Percentiles rank a stretch among this genome's conserved stretches.
These are phyloP conservation scores for Geotrichum cucujoidarum DNA, from an alignment of 1,139 yeast species.

Conservation along the genomic window DNA sequence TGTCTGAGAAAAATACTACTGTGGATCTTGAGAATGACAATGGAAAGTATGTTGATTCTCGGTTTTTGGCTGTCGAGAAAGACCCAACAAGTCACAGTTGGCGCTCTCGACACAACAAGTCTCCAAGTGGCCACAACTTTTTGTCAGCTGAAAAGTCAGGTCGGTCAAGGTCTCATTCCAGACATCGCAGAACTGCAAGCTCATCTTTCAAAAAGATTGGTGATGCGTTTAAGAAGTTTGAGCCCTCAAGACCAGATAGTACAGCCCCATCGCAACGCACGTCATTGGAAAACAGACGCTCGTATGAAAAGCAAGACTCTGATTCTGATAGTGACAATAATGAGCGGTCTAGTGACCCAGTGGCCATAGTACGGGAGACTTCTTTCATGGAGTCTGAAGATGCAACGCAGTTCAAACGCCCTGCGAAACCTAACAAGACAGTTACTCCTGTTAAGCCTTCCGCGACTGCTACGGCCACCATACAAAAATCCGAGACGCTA, in stretches of 20 bases:
- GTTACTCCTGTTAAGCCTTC: neutral
- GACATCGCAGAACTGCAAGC: conserved; percentile 4
- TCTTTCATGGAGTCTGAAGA: conserved; percentile 22
- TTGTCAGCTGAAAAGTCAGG: neutral
- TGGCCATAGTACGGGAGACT: conserved; percentile 2
- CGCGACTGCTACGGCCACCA: neutral
- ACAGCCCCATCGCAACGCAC: no score
- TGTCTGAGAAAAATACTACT: conserved; percentile 34
- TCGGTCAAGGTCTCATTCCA: conserved; percentile 7
- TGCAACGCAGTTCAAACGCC: conserved; percentile 22
- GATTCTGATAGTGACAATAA: conserved; percentile 3
- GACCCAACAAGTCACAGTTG: conserved; percentile 37
- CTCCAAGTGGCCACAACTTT: conserved; percentile 1
- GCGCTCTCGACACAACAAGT: conserved; percentile 22
- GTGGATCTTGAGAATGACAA: conserved; percentile 32
- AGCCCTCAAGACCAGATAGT: conserved; percentile 2
- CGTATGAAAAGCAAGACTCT: conserved; percentile 1
- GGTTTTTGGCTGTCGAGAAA: conserved; percentile 50
- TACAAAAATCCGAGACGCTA: neutral
- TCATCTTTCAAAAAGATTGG: conserved; percentile 27
- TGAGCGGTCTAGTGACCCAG: conserved; percentile 2
- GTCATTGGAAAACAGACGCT: neutral
- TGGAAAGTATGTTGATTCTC: conserved; percentile 43
- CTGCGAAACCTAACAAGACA: conserved; percentile 8
- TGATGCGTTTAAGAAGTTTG: conserved; percentile 34